Percentiles rank a stretch among this genome's conserved stretches.
phyloP scores from a whole-genome alignment of 345 rosid genomes.

The Hypericum androsaemum region DNA sequence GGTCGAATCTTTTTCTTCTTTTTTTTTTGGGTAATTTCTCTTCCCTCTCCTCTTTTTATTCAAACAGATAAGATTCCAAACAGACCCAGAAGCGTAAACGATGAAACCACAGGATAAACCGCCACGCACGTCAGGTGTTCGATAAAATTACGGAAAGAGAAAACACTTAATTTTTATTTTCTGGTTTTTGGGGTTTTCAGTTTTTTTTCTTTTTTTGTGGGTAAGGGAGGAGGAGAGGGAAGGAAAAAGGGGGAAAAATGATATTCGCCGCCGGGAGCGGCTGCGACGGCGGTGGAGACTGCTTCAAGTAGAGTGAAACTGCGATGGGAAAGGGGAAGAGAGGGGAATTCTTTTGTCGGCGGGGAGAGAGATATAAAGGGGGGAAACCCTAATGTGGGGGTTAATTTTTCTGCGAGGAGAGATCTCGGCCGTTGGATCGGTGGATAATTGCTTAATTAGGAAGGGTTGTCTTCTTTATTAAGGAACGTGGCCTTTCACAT shows the following conservation, averaged over 20 bases:
- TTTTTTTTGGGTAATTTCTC: conserved; percentile 17
- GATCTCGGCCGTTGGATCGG: conserved; percentile 26
- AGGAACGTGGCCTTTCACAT: no score
- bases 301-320: no score
- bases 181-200: conserved; percentile 15
- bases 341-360: background rate
- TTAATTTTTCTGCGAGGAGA: background rate
- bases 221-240: conserved; percentile 43
- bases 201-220: conserved; percentile 13
- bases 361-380: conserved; percentile 1
- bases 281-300: conserved; percentile 38
- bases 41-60: conserved; percentile 78
- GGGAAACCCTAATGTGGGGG: conserved; percentile 21
- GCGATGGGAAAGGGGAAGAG: conserved; percentile 4
- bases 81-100: conserved; percentile 6
- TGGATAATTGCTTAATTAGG: no score
- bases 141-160: conserved; percentile 11
- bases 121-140: conserved; percentile 8
- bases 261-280: conserved; percentile 41
- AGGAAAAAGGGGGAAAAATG: conserved; percentile 20
- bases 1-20: background rate
- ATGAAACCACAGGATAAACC: background rate
- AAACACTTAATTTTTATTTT: background rate
- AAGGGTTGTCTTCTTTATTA: no score
- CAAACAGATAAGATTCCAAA: conserved; percentile 19